Evolutionary conservation across 2,329 filamentous ascomycete species (phyloP).

Genomic region (Exophiala xenobiotica): DNA sequence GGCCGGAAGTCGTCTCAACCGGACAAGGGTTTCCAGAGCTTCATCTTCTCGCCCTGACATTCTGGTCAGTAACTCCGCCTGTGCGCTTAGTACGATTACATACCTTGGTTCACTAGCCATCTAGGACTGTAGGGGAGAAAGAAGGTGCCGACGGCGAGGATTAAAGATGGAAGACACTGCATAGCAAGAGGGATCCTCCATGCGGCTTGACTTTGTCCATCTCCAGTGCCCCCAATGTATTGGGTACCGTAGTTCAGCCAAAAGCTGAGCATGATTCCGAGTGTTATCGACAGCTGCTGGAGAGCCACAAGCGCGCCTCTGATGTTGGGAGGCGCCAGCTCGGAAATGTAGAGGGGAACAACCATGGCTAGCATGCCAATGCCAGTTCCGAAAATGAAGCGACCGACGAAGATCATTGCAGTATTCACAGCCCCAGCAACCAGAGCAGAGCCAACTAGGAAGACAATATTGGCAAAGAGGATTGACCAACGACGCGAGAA

Average conservation of each 20-base stretch:
- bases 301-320: constrained; percentile 42
- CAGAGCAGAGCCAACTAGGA: constrained; percentile 44
- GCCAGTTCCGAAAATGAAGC: constrained; percentile 39
- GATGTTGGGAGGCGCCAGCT: constrained; percentile 40
- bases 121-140: constrained; percentile 79
- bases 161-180: constrained; percentile 65
- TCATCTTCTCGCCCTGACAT: constrained; percentile 60
- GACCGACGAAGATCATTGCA: constrained; percentile 49
- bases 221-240: constrained; percentile 9
- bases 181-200: constrained; percentile 73
- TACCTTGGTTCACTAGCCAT: constrained; percentile 66
- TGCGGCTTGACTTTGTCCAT: background rate
- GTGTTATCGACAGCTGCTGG: constrained; percentile 36
- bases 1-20: constrained; percentile 60
- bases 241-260: constrained; percentile 43
- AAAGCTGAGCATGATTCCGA: constrained; percentile 44
- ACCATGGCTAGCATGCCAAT: constrained; percentile 42
- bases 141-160: constrained; percentile 66
- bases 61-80: background rate
- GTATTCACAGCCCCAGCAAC: constrained; percentile 54
- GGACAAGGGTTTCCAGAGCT: constrained; percentile 61
- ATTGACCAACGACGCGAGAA: background rate
- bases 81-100: background rate
- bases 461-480: background rate
- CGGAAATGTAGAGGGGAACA: constrained; percentile 21